Percentiles rank a stretch among this genome's conserved stretches.
Evolutionary conservation across 208 protist genomes (phyloP).

Genomic region (Trichomonas tenax): DNA sequence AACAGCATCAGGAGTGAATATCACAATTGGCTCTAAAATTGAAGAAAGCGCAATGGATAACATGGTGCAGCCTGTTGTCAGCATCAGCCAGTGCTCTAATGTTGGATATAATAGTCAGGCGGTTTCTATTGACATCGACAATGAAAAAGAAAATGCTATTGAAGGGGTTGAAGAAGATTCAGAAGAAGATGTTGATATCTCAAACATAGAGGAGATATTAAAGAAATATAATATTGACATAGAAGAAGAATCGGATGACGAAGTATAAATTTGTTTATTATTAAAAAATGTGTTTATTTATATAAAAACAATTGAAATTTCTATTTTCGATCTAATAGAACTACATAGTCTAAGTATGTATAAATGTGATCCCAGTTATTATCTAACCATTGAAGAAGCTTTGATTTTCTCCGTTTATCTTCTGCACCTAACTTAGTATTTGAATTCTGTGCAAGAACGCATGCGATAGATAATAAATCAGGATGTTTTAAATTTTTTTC

Average conservation of each 20-base stretch:
- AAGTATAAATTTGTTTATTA: neutral
- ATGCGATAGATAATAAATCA: too few species aligned
- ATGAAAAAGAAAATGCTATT: neutral
- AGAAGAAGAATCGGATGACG: neutral
- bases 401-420: too few species aligned
- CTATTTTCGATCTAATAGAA: too few species aligned
- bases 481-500: too few species aligned
- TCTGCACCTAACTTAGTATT: too few species aligned
- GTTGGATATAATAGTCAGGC: neutral
- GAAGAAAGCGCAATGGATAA: neutral
- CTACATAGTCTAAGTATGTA: too few species aligned
- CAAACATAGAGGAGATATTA: neutral
- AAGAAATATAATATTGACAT: neutral
- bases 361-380: too few species aligned
- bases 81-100: neutral
- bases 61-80: neutral
- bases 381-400: too few species aligned
- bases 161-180: neutral
- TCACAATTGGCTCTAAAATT: neutral
- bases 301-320: too few species aligned
- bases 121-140: neutral
- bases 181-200: neutral
- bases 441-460: too few species aligned
- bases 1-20: neutral
- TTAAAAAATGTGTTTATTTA: too few species aligned